phyloP scores from a whole-genome alignment of 2,329 filamentous ascomycete genomes.

The Aspergillus sp. region DNA sequence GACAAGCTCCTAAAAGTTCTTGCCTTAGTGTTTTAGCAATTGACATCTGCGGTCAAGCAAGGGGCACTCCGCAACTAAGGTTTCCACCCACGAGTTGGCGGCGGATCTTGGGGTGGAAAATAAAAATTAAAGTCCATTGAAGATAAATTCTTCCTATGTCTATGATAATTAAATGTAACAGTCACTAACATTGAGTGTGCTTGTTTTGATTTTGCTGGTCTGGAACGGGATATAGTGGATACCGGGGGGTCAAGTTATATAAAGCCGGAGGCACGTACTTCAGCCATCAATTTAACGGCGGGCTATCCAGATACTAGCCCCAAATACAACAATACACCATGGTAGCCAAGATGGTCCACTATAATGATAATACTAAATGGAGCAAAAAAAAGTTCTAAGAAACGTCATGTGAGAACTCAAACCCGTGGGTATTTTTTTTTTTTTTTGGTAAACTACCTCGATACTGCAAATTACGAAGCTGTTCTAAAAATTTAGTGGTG shows the following conservation, averaged over 20 bases:
- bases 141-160: too few relatives aligned
- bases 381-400: slow-evolving; percentile 8
- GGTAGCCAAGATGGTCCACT: background rate
- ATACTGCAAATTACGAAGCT: background rate
- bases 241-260: background rate
- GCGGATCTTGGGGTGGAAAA: background rate
- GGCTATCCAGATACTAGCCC: too few relatives aligned
- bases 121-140: too few relatives aligned
- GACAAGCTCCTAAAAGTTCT: background rate
- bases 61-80: background rate
- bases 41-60: background rate
- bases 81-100: background rate
- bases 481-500: slow-evolving; percentile 66
- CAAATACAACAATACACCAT: background rate
- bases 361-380: background rate
- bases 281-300: too few relatives aligned
- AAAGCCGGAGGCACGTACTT: background rate
- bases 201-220: background rate
- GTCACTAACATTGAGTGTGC: background rate
- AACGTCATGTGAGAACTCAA: slow-evolving; percentile 2
- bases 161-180: too few relatives aligned
- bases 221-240: background rate
- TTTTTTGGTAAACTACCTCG: background rate
- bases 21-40: background rate
- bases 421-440: slow-evolving; percentile 3